phyloP scores from a whole-genome alignment of 192 early-diverging fungal species.

The Allomyces macrogynus region DNA sequence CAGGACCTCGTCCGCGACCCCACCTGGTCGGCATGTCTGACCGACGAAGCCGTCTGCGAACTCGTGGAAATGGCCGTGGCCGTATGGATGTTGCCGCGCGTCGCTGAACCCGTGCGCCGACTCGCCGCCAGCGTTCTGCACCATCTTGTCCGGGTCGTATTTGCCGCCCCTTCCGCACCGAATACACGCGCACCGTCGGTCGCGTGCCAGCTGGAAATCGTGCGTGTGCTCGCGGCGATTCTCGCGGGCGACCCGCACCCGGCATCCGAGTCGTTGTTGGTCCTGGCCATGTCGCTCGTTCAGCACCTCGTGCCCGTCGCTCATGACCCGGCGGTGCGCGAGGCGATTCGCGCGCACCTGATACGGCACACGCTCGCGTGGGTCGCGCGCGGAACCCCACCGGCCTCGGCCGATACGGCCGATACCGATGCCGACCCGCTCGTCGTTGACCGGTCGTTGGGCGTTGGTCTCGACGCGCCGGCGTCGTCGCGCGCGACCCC shows the following conservation, averaged over 20 bases:
- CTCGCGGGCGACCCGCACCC: background rate
- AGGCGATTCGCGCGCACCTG: background rate
- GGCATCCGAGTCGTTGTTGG: background rate
- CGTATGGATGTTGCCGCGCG: slow-evolving; percentile 36
- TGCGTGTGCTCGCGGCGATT: background rate
- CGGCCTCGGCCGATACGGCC: too few relatives aligned
- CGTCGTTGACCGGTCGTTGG: background rate
- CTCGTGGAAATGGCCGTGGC: slow-evolving; percentile 94
- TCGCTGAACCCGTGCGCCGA: background rate
- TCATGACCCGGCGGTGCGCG: background rate
- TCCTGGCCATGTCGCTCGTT: background rate
- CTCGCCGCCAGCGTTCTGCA: too few relatives aligned
- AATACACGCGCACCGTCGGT: too few relatives aligned
- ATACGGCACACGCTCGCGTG: background rate
- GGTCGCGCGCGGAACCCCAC: too few relatives aligned
- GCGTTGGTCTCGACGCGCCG: background rate
- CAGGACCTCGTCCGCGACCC: slow-evolving; percentile 43
- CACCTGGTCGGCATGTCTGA: slow-evolving; percentile 45
- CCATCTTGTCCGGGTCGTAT: too few relatives aligned
- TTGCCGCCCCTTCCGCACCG: too few relatives aligned
- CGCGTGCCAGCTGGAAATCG: background rate
- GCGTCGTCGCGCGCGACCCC: background rate
- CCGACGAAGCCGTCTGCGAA: slow-evolving; percentile 84
- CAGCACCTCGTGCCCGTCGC: background rate
- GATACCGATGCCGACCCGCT: background rate